phyloP scores from a whole-genome alignment of 176 grass and related monocot species.

The Sorghum bicolor region Sorghum_bicolor_NCBIv3 NC_012879.2:61078001-61078500 shows the following conservation, averaged over 20 bases:
- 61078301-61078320: not conserved
- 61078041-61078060: slow-evolving; percentile 73
- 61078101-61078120: not conserved
- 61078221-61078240: not conserved
- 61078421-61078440: not conserved
- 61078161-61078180: not conserved
- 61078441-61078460: slow-evolving; percentile 85
- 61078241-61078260: not conserved
- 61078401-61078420: not conserved
- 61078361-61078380: not conserved
- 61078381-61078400: not conserved
- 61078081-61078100: not conserved
- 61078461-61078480: slow-evolving; percentile 98
- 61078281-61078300: not conserved
- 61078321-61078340: not conserved
- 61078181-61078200: not conserved
- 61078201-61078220: not conserved
- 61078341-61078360: not conserved
- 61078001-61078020: slow-evolving; percentile 77
- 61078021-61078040: slow-evolving; percentile 83
- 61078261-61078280: not conserved
- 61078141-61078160: not conserved
- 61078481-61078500: slow-evolving; percentile 82
- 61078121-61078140: not conserved
- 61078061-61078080: slow-evolving; percentile 15